Percentiles rank a stretch among this genome's conserved stretches.
Conservation (phyloP, 768 basidiomycete species). For the Russula abietina region DNA sequence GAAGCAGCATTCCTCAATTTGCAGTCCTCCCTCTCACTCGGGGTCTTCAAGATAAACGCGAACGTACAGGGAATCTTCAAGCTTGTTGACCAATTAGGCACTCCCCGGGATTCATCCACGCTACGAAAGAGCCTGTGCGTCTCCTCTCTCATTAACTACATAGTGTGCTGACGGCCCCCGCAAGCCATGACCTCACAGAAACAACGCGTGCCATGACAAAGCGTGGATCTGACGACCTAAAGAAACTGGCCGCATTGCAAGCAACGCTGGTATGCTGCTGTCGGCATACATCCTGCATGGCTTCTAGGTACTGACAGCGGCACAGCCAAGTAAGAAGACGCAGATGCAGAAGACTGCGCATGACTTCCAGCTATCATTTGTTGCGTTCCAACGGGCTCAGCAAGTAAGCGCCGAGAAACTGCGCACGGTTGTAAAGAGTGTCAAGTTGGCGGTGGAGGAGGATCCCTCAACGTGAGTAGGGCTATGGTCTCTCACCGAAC, state of each 20-base stretch:
- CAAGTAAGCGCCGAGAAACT: conserved; percentile 87
- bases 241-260: conserved; percentile 74
- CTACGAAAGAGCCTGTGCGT: conserved; percentile 83
- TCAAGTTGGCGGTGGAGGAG: conserved; percentile 79
- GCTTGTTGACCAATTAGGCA: conserved; percentile 95
- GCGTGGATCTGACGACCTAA: conserved; percentile 87
- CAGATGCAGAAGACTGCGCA: conserved; percentile 88
- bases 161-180: background rate
- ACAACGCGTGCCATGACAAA: conserved; percentile 93
- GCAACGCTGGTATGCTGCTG: conserved; percentile 44
- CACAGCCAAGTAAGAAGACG: conserved; percentile 72
- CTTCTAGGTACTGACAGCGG: background rate
- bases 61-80: conserved; percentile 95
- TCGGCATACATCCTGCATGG: background rate
- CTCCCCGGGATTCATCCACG: conserved; percentile 66
- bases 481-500: background rate
- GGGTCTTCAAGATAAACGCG: conserved; percentile 98
- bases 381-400: conserved; percentile 89
- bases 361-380: conserved; percentile 84
- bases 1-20: conserved; percentile 71
- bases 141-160: background rate
- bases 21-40: conserved; percentile 77
- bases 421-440: conserved; percentile 80
- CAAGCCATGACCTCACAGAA: conserved; percentile 89
- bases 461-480: conserved; percentile 38